These are phyloP conservation scores for Apiospora saccharicola DNA, from an alignment of 2,329 filamentous ascomycete genomes.

Conservation along the genomic window DNA sequence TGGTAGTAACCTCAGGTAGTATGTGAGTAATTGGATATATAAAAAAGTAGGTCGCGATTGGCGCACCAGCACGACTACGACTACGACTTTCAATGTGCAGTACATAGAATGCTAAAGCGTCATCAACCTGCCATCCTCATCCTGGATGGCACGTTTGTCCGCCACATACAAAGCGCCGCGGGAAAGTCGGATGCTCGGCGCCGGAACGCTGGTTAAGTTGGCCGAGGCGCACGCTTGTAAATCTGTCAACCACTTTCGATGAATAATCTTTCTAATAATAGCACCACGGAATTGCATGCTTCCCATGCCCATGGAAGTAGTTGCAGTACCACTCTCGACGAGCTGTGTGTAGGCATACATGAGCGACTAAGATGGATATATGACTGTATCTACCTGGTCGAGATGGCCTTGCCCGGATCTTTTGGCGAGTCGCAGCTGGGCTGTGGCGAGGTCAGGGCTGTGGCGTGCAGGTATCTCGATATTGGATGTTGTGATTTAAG, in stretches of 20 bases:
- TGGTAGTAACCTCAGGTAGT: neutral
- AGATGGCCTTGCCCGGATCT: neutral
- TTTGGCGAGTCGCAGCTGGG: neutral
- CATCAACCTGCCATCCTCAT: neutral
- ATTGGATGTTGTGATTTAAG: constrained; percentile 21
- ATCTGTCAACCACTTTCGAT: too few species aligned
- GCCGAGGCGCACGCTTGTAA: neutral
- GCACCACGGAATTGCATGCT: neutral
- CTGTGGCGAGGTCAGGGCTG: neutral
- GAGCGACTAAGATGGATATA: neutral
- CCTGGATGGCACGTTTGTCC: neutral
- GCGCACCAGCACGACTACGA: neutral
- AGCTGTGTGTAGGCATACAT: neutral
- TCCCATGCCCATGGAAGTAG: neutral
- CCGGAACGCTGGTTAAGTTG: neutral
- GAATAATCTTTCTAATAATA: neutral
- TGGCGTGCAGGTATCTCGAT: constrained; percentile 1
- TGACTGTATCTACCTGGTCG: neutral
- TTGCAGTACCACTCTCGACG: neutral
- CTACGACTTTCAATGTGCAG: neutral
- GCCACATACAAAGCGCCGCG: neutral
- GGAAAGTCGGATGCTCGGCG: neutral
- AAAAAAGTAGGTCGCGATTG: neutral
- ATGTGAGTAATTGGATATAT: neutral
- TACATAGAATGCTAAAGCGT: neutral